Evolutionary conservation across 257 asterid genomes (phyloP).

Genomic region (Nemophila menziesii): DNA sequence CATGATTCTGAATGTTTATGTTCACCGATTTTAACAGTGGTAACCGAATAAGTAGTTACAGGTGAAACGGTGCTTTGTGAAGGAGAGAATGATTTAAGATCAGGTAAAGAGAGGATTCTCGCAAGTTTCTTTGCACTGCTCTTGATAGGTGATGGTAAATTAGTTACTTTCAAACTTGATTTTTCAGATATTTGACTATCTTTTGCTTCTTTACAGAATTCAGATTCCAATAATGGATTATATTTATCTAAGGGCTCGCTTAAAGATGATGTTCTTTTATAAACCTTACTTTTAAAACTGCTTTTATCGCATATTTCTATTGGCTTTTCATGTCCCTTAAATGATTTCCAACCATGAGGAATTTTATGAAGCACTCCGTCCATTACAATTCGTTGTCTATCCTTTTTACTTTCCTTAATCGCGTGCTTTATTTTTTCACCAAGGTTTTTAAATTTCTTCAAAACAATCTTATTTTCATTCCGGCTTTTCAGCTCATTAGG

Average conservation of each 20-base stretch:
- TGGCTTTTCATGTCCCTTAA: slow-evolving; percentile 17
- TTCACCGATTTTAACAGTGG: slow-evolving; percentile 11
- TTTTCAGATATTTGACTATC: slow-evolving; percentile 17
- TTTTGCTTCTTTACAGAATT: slow-evolving; percentile 23
- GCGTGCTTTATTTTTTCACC: slow-evolving; percentile 47
- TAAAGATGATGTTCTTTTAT: slow-evolving; percentile 46
- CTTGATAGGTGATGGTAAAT: slow-evolving; percentile 12
- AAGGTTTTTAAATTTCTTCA: slow-evolving; percentile 50
- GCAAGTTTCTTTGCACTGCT: slow-evolving; percentile 16
- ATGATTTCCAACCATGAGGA: slow-evolving; percentile 35
- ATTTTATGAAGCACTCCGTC: slow-evolving; percentile 65
- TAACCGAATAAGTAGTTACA: slow-evolving; percentile 7
- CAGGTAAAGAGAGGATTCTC: slow-evolving; percentile 68
- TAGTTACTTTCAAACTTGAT: slow-evolving; percentile 14
- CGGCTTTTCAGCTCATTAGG: slow-evolving; percentile 16
- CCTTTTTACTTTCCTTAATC: slow-evolving; percentile 49
- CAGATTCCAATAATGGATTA: slow-evolving; percentile 27
- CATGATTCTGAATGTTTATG: slow-evolving; percentile 8
- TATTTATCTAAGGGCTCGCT: slow-evolving; percentile 39
- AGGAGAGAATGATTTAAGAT: slow-evolving; percentile 45
- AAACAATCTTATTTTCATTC: slow-evolving; percentile 25
- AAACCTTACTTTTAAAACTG: slow-evolving; percentile 12
- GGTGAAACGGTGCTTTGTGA: slow-evolving; percentile 30
- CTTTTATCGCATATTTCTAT: slow-evolving; percentile 11
- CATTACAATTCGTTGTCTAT: slow-evolving; percentile 55